Percentiles rank a stretch among this genome's conserved stretches.
These are phyloP conservation scores for Liriodendron chinense DNA, from an alignment of 164 flowering plant genomes.

Conservation along the genomic window DNA sequence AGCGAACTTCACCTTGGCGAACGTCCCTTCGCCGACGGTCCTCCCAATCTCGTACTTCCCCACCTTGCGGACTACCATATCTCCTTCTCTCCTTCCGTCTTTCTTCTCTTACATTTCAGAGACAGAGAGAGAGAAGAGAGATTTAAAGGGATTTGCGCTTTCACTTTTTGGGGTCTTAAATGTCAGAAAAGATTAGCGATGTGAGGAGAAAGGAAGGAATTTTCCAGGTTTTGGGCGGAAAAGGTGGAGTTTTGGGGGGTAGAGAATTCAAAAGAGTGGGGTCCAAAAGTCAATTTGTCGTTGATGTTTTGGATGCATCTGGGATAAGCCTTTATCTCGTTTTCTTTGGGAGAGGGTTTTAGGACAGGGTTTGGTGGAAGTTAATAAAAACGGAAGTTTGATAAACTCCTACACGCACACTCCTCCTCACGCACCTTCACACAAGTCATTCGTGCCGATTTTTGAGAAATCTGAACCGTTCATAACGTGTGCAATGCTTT, in stretches of 20 bases:
- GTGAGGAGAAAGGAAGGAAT: not conserved
- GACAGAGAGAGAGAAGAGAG: not conserved
- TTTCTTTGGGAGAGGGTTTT: not conserved
- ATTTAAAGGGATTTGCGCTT: not conserved
- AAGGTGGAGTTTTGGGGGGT: not conserved
- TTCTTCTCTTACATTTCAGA: not conserved
- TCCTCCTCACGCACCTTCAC: too few relatives aligned
- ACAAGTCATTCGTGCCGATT: too few relatives aligned
- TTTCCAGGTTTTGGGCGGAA: not conserved
- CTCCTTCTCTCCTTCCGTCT: constrained; percentile 5
- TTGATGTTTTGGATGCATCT: not conserved
- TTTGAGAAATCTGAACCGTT: too few relatives aligned
- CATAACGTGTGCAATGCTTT: too few relatives aligned
- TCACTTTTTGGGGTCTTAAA: not conserved
- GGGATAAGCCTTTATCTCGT: too few relatives aligned
- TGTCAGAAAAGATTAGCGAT: not conserved
- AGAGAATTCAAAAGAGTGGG: not conserved
- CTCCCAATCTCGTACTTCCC: constrained; percentile 98
- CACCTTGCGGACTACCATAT: constrained; percentile 87
- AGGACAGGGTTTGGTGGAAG: not conserved
- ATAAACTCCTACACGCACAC: too few relatives aligned
- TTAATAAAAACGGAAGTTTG: too few relatives aligned
- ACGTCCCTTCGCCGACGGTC: constrained; percentile 97
- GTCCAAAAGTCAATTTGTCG: not conserved
- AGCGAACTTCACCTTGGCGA: constrained; percentile 98